A percentile compares a stretch with the other conserved stretches of the same genome.
These are phyloP conservation scores for Coccomyxa sp. DNA, from an alignment of 139 green algal species.

Conservation along the genomic window DNA sequence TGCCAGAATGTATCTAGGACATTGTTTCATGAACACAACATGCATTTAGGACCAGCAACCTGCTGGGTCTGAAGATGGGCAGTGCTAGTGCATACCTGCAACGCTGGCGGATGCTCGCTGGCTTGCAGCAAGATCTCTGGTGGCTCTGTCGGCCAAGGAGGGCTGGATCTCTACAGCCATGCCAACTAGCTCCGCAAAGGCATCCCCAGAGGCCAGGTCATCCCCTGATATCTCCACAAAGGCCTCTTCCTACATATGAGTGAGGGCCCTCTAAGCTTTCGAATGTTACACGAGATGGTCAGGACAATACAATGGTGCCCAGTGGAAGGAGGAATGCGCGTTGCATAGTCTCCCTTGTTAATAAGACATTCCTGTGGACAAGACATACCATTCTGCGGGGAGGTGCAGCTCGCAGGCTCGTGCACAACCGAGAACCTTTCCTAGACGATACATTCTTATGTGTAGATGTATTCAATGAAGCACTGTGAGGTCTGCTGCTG, in stretches of 20 bases:
- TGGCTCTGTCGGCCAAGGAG: constrained; percentile 35
- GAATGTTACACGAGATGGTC: too few species aligned
- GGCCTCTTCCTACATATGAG: not conserved
- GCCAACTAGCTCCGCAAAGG: constrained; percentile 79
- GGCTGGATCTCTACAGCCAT: constrained; percentile 77
- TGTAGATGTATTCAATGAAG: too few species aligned
- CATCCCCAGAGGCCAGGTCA: constrained; percentile 31
- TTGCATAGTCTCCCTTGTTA: too few species aligned
- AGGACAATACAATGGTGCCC: too few species aligned
- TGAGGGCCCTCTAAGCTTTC: too few species aligned
- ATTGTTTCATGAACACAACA: constrained; percentile 3
- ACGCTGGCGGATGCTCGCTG: constrained; percentile 2
- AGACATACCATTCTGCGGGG: too few species aligned
- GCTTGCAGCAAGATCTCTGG: not conserved
- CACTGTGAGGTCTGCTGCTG: too few species aligned
- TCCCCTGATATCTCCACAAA: not conserved
- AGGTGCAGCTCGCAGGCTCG: too few species aligned
- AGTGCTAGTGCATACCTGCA: not conserved
- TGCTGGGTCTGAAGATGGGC: not conserved
- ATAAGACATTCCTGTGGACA: too few species aligned
- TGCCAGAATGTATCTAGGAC: constrained; percentile 15
- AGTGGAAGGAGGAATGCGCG: too few species aligned
- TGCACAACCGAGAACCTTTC: too few species aligned
- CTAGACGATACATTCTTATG: too few species aligned
- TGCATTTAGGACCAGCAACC: not conserved